phyloP scores from a whole-genome alignment of 2,329 filamentous ascomycete species.

The Epichloe uncinata region DNA sequence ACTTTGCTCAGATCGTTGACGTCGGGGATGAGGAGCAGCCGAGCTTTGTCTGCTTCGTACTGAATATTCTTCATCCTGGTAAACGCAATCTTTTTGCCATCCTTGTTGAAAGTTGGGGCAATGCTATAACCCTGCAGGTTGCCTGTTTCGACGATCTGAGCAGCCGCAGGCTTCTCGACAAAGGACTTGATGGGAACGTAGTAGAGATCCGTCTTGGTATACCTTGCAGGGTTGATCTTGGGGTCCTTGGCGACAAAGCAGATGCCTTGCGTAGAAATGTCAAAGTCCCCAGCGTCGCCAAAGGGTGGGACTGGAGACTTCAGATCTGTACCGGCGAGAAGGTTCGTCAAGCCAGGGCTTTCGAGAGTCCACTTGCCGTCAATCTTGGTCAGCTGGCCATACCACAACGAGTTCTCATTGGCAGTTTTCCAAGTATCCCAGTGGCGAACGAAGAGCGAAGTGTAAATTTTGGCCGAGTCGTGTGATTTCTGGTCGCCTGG shows the following conservation, averaged over 20 bases:
- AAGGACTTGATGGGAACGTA: conserved; percentile 53
- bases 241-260: conserved; percentile 68
- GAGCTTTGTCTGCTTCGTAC: conserved; percentile 66
- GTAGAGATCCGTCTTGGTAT: conserved; percentile 76
- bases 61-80: conserved; percentile 62
- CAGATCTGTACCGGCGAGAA: conserved; percentile 44
- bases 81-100: conserved; percentile 60
- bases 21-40: conserved; percentile 51
- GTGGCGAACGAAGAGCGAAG: conserved; percentile 63
- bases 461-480: conserved; percentile 59
- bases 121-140: conserved; percentile 50
- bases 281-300: conserved; percentile 69
- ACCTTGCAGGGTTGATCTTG: conserved; percentile 52
- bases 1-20: conserved; percentile 43
- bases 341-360: conserved; percentile 42
- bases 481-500: conserved; percentile 44
- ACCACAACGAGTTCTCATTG: conserved; percentile 61
- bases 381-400: conserved; percentile 43
- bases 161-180: conserved; percentile 36
- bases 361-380: conserved; percentile 28
- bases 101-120: conserved; percentile 59
- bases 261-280: conserved; percentile 52
- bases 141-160: conserved; percentile 39
- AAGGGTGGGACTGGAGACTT: conserved; percentile 65
- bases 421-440: conserved; percentile 67